Base-by-base conservation (phyloP, 345 rosid species). In the Kandelia obovata region DNA sequence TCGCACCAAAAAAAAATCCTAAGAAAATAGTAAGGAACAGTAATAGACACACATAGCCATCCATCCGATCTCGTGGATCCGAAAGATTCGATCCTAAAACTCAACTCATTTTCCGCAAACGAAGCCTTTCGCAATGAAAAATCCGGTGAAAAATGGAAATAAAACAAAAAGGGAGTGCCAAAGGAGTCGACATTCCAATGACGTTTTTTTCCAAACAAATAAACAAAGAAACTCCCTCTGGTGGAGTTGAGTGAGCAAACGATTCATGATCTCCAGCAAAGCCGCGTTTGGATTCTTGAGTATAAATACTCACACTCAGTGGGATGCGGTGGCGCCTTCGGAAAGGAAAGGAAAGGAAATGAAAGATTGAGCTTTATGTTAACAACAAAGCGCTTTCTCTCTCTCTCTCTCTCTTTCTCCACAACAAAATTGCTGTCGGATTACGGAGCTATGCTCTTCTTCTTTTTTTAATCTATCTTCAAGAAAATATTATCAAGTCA, bases 1-100 rank as follows among this genome's bases (percentile, higher is more conserved):
- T 58, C 21, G 21, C 21, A 21, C 0, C 47, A 2, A 30, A 69
- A 19, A 30, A 61, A 74, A 61, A 69, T 64, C 17, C 0, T 58
- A 73, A 43, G 17, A 43, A 13, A 13, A 11, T 52, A 77, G 62
- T 51, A 47, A 39, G 43, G 58, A 47, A 13, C 49, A 43, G 49
- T 13, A 13, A 43, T 0, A 3, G 16, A 3, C 5, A 43, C 49
- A 11, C 46, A 17, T 58, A 27, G 13, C 66, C 30, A 30, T 9
- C 52, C 37, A 3, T 13, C 5, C 49, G 67, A 79, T 61, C 64
- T 37, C 52, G 27, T 60, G 34, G 77, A 78, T 81, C 80, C 46
- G 6, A 60, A 34, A 66, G 46, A 72, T 56, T 69, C 62, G 21
- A 51, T 6, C 3, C 10, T n/a, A 52, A 57, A 69, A 39, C 43